Evolutionary conservation across 2,329 filamentous ascomycete species (phyloP), one percentile per base, ranked within the genome.

Genomic region (Emericellopsis cladophorae): DNA sequence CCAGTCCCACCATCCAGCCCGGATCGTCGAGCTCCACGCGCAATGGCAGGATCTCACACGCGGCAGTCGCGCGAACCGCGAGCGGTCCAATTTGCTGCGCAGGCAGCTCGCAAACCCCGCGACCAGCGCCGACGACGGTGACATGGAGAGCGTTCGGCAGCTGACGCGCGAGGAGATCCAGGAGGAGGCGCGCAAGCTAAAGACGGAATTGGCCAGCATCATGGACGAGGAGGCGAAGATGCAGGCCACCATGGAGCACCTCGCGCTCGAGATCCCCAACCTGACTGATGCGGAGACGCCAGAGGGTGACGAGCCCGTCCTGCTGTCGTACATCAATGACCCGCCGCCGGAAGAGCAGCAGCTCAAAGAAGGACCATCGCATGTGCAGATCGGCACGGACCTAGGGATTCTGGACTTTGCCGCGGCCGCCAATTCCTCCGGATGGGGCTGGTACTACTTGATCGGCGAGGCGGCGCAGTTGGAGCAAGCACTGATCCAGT

Each of bases 371-470:
- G 2, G 60, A 60, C 3, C 62, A 34, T 90, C 84, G 0, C 89
- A 95, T 58, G 83, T 92, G 7, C 75, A 90, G 49, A 90, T 98
- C 50, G 92, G 92, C 26, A 70, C 78, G 5, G 77, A 88, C 54
- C 74, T 98, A n/a, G 80, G 81, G 29, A 72, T 98, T n/a, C 69
- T 98, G 40, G 90, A 98, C 64, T 95, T 98, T 54, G 70, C 82
- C 5, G 80, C 74, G 44, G 87, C 88, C 5, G 81, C 81, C 2
- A 79, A 75, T n/a, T 81, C 86, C 2, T 85, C 82, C 4, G 92
- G 92, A 31, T 98, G 90, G 90, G 92, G 92, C 2, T 98, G 88
- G 86, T 98, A 98, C 65, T 96, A 88, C 61, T 76, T 98, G 10
- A 69, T 86, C n/a, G 86, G 90, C 55, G 89, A 94, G 54, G 92